These are phyloP conservation scores for Spinellus fusiger DNA, from an alignment of 192 early-diverging fungal genomes.

Conservation along the genomic window DNA sequence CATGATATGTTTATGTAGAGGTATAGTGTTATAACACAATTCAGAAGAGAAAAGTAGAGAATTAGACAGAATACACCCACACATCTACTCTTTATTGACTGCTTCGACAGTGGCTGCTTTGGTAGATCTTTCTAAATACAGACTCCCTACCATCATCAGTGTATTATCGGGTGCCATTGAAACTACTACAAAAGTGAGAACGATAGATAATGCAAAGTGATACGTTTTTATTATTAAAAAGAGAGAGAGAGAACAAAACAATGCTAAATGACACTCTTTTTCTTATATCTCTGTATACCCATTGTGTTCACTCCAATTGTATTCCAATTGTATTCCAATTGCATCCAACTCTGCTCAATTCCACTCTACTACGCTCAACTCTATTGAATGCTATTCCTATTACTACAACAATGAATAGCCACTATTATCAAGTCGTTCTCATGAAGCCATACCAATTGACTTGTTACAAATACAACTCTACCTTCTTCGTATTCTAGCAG, in stretches of 20 bases:
- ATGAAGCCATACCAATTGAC: slow-evolving; percentile 45
- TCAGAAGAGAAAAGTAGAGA: too few species aligned
- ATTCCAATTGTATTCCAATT: too few species aligned
- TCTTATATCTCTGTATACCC: neutral
- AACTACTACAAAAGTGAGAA: neutral
- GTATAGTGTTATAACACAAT: too few species aligned
- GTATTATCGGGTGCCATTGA: neutral
- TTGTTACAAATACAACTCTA: slow-evolving; percentile 78
- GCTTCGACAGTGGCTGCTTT: slow-evolving; percentile 39
- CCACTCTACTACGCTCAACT: too few species aligned
- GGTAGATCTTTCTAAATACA: neutral
- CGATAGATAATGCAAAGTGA: too few species aligned
- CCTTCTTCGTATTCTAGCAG: slow-evolving; percentile 68
- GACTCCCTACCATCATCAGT: neutral
- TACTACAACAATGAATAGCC: too few species aligned
- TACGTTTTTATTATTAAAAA: too few species aligned
- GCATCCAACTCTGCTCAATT: too few species aligned
- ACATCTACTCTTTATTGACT: neutral
- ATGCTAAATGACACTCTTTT: too few species aligned
- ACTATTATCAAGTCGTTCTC: slow-evolving; percentile 20
- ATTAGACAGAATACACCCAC: neutral
- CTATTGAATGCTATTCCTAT: too few species aligned
- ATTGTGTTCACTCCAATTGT: too few species aligned
- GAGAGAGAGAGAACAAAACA: too few species aligned
- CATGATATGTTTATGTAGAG: neutral